Conservation (phyloP, 2,329 filamentous ascomycete species). For the Cryphonectria nitschkei region DNA sequence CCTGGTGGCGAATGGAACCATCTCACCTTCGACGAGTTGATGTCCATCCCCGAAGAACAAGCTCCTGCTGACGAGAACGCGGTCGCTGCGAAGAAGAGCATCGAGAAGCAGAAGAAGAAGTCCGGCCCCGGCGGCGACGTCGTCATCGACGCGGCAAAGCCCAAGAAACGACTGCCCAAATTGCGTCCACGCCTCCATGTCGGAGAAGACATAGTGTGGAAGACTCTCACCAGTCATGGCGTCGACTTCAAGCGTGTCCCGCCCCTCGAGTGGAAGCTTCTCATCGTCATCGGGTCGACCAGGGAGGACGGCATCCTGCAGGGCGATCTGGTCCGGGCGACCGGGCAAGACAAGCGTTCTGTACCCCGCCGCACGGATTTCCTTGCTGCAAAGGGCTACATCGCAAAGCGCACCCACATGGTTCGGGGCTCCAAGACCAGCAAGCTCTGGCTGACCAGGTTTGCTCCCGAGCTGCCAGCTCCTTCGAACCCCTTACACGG, state of each 20-base stretch:
- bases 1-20: conserved; percentile 41
- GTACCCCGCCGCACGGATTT: conserved; percentile 64
- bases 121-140: not conserved
- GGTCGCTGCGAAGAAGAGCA: conserved; percentile 20
- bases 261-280: conserved; percentile 60
- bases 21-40: conserved; percentile 45
- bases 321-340: conserved; percentile 60
- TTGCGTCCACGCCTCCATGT: conserved; percentile 48
- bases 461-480: conserved; percentile 49
- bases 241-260: conserved; percentile 62
- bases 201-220: conserved; percentile 62
- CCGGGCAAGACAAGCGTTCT: conserved; percentile 66
- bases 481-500: conserved; percentile 30
- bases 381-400: conserved; percentile 63
- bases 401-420: conserved; percentile 63
- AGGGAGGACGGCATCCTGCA: conserved; percentile 61
- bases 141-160: conserved; percentile 11
- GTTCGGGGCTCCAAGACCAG: conserved; percentile 64
- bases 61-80: conserved; percentile 2
- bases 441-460: conserved; percentile 63
- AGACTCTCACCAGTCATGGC: conserved; percentile 61
- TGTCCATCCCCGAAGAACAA: conserved; percentile 42
- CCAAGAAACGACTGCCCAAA: conserved; percentile 17
- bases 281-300: conserved; percentile 60
- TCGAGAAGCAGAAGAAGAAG: conserved; percentile 16